Evolutionary conservation across 805 yeast species (phyloP).

Genomic region (Candida michaelii): DNA sequence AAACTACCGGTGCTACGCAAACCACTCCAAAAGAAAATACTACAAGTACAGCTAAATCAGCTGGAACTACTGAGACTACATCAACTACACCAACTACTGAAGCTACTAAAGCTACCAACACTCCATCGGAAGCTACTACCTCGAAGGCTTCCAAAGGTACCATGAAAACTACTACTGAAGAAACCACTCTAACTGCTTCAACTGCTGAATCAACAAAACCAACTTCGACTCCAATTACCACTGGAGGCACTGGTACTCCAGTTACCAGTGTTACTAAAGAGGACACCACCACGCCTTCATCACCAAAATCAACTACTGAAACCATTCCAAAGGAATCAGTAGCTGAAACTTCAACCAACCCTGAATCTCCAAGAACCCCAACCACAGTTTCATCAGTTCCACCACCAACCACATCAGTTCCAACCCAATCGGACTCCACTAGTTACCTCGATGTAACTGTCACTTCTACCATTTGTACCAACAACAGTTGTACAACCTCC

Average conservation of each 20-base stretch:
- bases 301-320: not conserved
- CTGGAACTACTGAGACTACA: constrained; percentile 11
- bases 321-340: constrained; percentile 7
- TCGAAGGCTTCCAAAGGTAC: too few relatives aligned
- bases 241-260: constrained; percentile 1
- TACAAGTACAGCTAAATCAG: too few relatives aligned
- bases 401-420: constrained; percentile 4
- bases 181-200: constrained; percentile 4
- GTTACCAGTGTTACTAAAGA: constrained; percentile 5
- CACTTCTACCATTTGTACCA: constrained; percentile 1
- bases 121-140: too few relatives aligned
- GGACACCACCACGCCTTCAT: not conserved
- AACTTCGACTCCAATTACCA: constrained; percentile 1
- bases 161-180: too few relatives aligned
- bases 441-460: not conserved
- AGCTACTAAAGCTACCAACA: constrained; percentile 1
- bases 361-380: constrained; percentile 19
- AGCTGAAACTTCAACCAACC: constrained; percentile 18
- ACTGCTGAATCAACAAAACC: too few relatives aligned
- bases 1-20: too few relatives aligned
- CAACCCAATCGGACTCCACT: constrained; percentile 6
- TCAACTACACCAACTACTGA: constrained; percentile 2
- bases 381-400: constrained; percentile 24
- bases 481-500: not conserved
- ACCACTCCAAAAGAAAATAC: constrained; percentile 16